Evolutionary conservation across 352 stramenopile species (phyloP), one percentile per base, ranked within the genome.

Genomic region (Peronospora tabacina): DNA sequence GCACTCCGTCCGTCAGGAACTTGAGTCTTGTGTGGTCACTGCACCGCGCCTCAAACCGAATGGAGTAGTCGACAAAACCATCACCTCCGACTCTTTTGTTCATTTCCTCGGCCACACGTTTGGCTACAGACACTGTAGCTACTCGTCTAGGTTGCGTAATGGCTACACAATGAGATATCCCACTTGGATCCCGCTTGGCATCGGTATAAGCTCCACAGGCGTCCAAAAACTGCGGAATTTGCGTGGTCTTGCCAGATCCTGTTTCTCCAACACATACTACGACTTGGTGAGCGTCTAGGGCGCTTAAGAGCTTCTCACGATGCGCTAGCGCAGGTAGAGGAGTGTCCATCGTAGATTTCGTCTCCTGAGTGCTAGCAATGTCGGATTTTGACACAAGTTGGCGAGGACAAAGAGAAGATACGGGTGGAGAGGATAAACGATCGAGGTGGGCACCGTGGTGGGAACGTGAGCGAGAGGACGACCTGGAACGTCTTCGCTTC

Each of bases 51-150:
- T 99, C 96, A 58, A 99, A 99, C 19, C 97, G 87, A 63, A 99
- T 98, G 20, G 88, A 84, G 58, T 99, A 99, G 9, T 96, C 96
- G 10, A 99, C 79, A 15, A 64, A 10, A 29, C 61, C 61, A 42
- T 46, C 66, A 0, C 44, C 50, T 34, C 69, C 72, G 1, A 73
- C 63, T 5, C 46, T 26, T 17, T 65, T 68, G 45, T 91, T 85
- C 81, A 98, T 97, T 65, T 99, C 97, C 45, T 98, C 66, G 2
- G 95, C 88, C 2, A 99, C 97, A 49, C 97, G 94, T 39, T 96
- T 81, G 0, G 97, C 97, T 8, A 99, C 96, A 7, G 85, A 91
- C 66, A 99, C 97, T 10, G 96, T 97, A 24, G 97, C 97, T 5
- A 99, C 95, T 41, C 97, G 86, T 26, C 97, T 77, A 5, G 82